A percentile compares a stretch with the other conserved stretches of the same genome.
Evolutionary conservation across 2,329 filamentous ascomycete genomes (phyloP).

Genomic region (Colletotrichum neosansevieriae): DNA sequence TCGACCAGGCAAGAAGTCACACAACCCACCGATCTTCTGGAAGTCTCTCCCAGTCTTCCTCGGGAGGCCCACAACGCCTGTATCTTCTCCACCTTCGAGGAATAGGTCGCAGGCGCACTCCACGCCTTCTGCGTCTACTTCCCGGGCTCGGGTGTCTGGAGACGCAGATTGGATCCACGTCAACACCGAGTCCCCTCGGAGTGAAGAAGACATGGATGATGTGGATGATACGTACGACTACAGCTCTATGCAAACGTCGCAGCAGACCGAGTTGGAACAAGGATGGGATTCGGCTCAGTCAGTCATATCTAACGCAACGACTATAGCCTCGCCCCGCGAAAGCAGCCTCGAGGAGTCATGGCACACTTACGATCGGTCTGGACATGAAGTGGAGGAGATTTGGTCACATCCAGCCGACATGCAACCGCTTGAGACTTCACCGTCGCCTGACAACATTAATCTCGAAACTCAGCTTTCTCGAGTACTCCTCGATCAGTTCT

Average conservation of each 20-base stretch:
- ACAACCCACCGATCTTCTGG: too few species aligned
- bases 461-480: not conserved
- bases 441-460: not conserved
- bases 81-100: too few species aligned
- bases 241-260: not conserved
- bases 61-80: too few species aligned
- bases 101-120: too few species aligned
- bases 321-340: not conserved
- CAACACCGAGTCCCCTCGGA: not conserved
- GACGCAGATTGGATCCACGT: not conserved
- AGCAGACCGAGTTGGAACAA: not conserved
- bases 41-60: too few species aligned
- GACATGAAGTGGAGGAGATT: not conserved
- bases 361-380: not conserved
- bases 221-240: not conserved
- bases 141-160: not conserved
- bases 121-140: too few species aligned
- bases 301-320: not conserved
- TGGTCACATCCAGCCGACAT: not conserved
- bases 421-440: not conserved
- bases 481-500: not conserved
- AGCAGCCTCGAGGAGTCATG: not conserved
- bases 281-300: not conserved
- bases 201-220: not conserved
- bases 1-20: too few species aligned